phyloP scores from a whole-genome alignment of 192 early-diverging fungal genomes.

The Coemansia asiatica region DNA sequence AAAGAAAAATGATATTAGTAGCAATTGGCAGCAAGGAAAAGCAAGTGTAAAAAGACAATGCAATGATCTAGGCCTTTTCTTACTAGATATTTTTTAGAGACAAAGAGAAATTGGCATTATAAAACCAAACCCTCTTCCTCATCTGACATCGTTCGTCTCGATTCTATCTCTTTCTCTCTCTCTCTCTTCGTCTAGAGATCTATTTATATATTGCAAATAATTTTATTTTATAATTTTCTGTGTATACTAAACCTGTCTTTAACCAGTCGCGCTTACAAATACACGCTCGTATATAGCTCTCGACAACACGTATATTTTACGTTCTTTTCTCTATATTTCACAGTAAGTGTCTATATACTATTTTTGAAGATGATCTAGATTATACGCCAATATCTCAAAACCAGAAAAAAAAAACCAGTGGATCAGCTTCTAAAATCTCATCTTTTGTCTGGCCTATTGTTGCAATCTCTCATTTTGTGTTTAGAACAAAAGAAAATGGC shows the following conservation, averaged over 20 bases:
- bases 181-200: background rate
- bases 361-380: background rate
- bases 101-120: background rate
- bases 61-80: background rate
- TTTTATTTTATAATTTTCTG: background rate
- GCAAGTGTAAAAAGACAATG: background rate
- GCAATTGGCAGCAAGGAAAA: background rate
- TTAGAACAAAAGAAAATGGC: constrained; percentile 12
- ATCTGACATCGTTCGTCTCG: background rate
- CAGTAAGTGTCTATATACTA: background rate
- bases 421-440: background rate
- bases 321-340: background rate
- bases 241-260: background rate
- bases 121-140: constrained; percentile 2
- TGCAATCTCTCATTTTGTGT: no score
- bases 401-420: background rate
- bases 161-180: background rate
- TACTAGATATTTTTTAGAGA: no score
- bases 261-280: background rate
- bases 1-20: background rate
- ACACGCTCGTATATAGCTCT: background rate
- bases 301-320: background rate
- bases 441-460: no score
- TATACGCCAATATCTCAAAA: background rate
- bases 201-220: background rate